Evolutionary conservation across 2,329 filamentous ascomycete species (phyloP).

Genomic region (Chrysosporium queenslandicum): DNA sequence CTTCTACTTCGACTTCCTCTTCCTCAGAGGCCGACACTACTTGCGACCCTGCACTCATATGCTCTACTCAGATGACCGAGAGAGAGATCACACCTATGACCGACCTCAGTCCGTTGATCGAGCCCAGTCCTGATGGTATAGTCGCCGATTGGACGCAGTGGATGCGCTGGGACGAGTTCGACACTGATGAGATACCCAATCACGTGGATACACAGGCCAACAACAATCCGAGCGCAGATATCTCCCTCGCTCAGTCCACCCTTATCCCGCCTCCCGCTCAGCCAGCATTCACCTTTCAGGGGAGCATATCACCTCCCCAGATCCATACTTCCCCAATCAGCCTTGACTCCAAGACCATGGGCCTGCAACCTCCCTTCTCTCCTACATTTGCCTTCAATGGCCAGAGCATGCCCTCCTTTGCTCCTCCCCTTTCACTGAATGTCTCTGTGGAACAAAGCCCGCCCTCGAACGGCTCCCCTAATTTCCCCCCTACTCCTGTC

Average conservation of each 20-base stretch:
- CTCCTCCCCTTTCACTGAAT: not conserved
- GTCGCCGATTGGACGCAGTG: conserved; percentile 38
- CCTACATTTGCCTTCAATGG: conserved; percentile 8
- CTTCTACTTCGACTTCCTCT: conserved; percentile 3
- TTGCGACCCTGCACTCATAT: conserved; percentile 9
- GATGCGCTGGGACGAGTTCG: conserved; percentile 38
- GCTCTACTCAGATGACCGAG: conserved; percentile 5
- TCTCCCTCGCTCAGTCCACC: not conserved
- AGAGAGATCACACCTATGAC: conserved; percentile 9
- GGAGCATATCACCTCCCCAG: conserved; percentile 7
- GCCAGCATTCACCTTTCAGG: conserved; percentile 12
- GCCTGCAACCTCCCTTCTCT: conserved; percentile 6
- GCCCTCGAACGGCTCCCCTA: not conserved
- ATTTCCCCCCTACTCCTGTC: conserved; percentile 10
- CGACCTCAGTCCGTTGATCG: conserved; percentile 15
- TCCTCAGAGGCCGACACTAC: not conserved
- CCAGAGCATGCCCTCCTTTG: conserved; percentile 4
- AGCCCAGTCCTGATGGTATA: conserved; percentile 22
- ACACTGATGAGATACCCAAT: conserved; percentile 25
- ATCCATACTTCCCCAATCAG: not conserved
- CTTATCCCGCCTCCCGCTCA: not conserved
- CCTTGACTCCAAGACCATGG: not conserved
- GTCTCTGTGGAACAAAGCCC: conserved; percentile 6
- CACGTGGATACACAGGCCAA: conserved; percentile 20
- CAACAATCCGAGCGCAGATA: conserved; percentile 9